Evolutionary conservation across 1,284 basidiomycete genomes (phyloP).

Genomic region (Ustilago loliicola): DNA sequence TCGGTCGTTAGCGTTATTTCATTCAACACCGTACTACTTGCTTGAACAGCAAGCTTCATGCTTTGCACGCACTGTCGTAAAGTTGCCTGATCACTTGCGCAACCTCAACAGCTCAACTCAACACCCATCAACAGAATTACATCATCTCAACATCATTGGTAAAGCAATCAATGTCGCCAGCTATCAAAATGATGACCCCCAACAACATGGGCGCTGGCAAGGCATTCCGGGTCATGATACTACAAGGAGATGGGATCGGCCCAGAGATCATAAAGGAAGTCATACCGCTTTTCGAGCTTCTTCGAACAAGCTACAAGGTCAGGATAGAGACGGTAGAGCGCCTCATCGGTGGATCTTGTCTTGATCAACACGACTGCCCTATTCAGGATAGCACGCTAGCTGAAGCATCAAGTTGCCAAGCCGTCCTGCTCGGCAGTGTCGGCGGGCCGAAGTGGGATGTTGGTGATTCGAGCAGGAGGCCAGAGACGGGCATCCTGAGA

Average conservation of each 20-base stretch:
- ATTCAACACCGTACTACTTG: no score
- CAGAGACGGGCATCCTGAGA: constrained; percentile 88
- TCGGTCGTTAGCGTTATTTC: no score
- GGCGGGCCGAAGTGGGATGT: constrained; percentile 98
- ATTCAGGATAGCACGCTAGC: constrained; percentile 76
- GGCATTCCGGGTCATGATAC: constrained; percentile 79
- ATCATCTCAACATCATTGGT: no score
- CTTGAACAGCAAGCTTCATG: no score
- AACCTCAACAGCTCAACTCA: no score
- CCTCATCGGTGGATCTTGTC: constrained; percentile 34
- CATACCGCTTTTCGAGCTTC: constrained; percentile 82
- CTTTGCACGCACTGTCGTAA: no score
- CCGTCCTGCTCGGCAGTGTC: constrained; percentile 79
- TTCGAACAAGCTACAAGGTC: constrained; percentile 79
- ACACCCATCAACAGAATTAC: no score
- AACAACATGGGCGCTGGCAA: constrained; percentile 1
- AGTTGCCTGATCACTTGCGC: no score
- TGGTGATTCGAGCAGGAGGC: constrained; percentile 80
- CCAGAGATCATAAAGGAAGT: constrained; percentile 92
- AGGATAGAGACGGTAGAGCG: constrained; percentile 73
- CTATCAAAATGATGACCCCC: constrained; percentile 17
- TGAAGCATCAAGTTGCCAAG: constrained; percentile 79
- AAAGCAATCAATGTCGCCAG: no score
- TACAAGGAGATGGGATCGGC: constrained; percentile 96
- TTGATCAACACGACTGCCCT: constrained; percentile 45